These are phyloP conservation scores for Geotrichum aggregatum DNA, from an alignment of 1,139 yeast species.

Conservation along the genomic window DNA sequence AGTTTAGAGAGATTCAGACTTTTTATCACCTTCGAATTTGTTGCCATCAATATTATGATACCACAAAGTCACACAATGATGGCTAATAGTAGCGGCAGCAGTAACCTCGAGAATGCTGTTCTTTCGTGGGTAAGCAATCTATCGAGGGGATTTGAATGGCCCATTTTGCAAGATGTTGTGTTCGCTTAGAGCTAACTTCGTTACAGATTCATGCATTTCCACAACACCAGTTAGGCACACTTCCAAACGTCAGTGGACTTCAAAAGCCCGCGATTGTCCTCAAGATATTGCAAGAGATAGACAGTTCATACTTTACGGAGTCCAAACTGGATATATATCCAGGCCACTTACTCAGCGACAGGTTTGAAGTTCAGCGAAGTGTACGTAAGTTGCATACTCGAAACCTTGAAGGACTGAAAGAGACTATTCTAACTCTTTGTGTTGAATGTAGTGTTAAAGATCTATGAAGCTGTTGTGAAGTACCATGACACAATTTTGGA, in stretches of 20 bases:
- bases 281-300: constrained; percentile 16
- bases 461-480: not conserved
- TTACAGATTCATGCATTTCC: constrained; percentile 4
- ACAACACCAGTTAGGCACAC: not conserved
- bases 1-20: no score
- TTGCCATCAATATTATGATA: no score
- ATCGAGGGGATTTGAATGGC: not conserved
- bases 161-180: not conserved
- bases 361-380: constrained; percentile 5
- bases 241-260: not conserved
- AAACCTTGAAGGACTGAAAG: not conserved
- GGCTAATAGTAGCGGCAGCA: no score
- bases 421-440: not conserved
- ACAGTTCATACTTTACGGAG: constrained; percentile 8
- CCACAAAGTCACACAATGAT: no score
- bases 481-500: constrained; percentile 1
- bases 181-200: no score
- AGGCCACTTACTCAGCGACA: not conserved
- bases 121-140: constrained; percentile 2
- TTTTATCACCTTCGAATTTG: no score
- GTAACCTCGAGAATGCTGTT: not conserved
- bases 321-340: not conserved
- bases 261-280: not conserved
- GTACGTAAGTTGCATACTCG: constrained; percentile 9
- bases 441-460: not conserved